Conservation (phyloP, 2,329 filamentous ascomycete genomes). For the Hypoxylon sp. region DNA sequence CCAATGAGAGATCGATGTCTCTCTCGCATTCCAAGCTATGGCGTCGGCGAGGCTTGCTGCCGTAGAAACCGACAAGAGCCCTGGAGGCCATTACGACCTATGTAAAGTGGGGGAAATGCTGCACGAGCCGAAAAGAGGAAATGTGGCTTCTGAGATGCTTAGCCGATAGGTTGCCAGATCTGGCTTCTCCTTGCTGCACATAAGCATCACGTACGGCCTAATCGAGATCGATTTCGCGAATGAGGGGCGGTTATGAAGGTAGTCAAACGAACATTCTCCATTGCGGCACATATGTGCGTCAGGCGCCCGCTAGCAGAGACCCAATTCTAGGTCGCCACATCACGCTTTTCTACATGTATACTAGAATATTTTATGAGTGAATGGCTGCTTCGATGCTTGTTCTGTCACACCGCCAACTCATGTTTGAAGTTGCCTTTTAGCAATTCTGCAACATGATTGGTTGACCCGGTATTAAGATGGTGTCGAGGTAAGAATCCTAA, state of each 20-base stretch:
- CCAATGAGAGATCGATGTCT: conserved; percentile 16
- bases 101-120: conserved; percentile 9
- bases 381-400: conserved; percentile 31
- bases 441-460: conserved; percentile 31
- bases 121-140: conserved; percentile 31
- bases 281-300: conserved; percentile 18
- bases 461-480: conserved; percentile 4
- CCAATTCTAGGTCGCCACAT: conserved; percentile 42
- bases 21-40: conserved; percentile 21
- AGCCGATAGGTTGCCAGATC: conserved; percentile 33
- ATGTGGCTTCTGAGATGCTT: conserved; percentile 30
- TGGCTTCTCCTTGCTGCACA: conserved; percentile 25
- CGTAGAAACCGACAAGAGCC: conserved; percentile 13
- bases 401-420: conserved; percentile 43
- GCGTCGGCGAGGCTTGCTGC: conserved; percentile 20
- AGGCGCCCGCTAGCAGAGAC: conserved; percentile 16
- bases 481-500: conserved; percentile 20
- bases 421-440: conserved; percentile 3
- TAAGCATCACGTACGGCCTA: conserved; percentile 24
- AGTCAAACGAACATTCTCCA: conserved; percentile 6
- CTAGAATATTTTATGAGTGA: conserved; percentile 26
- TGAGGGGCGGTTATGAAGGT: conserved; percentile 5
- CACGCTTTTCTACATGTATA: conserved; percentile 22
- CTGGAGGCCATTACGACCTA: conserved; percentile 9
- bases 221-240: conserved; percentile 37